A percentile compares a stretch with the other conserved stretches of the same genome.
These are phyloP conservation scores for Trametes meyenii DNA, from an alignment of 768 basidiomycete genomes.

Conservation along the genomic window DNA sequence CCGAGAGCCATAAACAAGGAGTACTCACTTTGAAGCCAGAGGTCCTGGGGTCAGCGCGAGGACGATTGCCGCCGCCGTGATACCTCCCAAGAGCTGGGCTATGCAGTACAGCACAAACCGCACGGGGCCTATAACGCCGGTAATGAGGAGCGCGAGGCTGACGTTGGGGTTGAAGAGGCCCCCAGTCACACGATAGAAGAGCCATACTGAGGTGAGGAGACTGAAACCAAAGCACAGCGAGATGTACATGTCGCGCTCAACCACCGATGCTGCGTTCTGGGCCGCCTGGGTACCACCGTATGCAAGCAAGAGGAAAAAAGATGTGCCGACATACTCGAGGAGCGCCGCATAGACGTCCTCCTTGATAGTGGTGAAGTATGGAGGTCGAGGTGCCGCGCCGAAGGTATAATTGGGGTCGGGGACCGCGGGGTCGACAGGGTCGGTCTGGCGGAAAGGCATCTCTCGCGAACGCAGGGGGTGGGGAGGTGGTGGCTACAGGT, in stretches of 20 bases:
- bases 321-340: constrained; percentile 64
- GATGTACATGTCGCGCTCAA: constrained; percentile 56
- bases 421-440: not conserved
- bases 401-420: constrained; percentile 13
- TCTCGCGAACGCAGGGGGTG: not conserved
- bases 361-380: constrained; percentile 34
- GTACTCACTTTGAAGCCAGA: constrained; percentile 54
- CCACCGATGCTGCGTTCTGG: constrained; percentile 31
- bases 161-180: constrained; percentile 70
- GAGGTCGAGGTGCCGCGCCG: constrained; percentile 4
- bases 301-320: constrained; percentile 65
- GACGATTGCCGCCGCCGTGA: constrained; percentile 60
- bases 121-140: constrained; percentile 55
- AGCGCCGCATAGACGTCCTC: constrained; percentile 51
- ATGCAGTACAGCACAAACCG: constrained; percentile 61
- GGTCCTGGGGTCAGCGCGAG: constrained; percentile 56
- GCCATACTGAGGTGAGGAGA: constrained; percentile 65
- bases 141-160: constrained; percentile 58
- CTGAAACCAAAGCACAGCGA: constrained; percentile 63
- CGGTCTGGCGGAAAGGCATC: not conserved
- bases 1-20: not conserved
- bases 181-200: constrained; percentile 67
- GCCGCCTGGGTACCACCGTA: constrained; percentile 61
- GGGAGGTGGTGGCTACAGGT: not conserved
- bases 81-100: constrained; percentile 63